Conservation (phyloP, 331 rosid genomes). For the Pyrus hybrid region DNA sequence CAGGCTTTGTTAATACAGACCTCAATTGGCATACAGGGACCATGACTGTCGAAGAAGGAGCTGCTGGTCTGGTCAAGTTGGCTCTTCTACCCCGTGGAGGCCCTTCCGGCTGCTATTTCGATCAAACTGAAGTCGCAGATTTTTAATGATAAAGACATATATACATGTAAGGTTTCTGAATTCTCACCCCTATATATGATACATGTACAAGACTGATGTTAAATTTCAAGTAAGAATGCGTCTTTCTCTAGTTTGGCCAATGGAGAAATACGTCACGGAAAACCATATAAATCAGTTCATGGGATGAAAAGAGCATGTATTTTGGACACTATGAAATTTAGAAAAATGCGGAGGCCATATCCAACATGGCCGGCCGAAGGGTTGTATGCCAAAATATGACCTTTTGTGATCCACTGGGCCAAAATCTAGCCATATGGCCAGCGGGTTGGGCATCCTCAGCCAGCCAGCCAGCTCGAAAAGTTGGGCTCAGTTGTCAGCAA, state of each 20-base stretch:
- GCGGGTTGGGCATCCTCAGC: too few relatives aligned
- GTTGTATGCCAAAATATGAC: too few relatives aligned
- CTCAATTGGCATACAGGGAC: conserved; percentile 47
- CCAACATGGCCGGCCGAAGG: accelerated
- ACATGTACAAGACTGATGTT: not conserved
- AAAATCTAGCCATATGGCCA: too few relatives aligned
- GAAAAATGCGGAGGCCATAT: too few relatives aligned
- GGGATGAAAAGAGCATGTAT: too few relatives aligned
- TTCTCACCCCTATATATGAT: not conserved
- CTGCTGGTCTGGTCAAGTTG: conserved; percentile 40
- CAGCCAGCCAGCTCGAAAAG: too few relatives aligned
- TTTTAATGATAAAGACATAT: conserved; percentile 15
- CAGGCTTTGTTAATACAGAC: conserved; percentile 52
- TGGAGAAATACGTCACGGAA: too few relatives aligned
- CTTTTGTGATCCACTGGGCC: accelerated
- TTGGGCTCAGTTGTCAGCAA: too few relatives aligned
- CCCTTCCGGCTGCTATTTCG: conserved; percentile 47
- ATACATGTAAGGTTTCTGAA: not conserved
- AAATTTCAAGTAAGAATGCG: not conserved
- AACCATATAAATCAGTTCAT: too few relatives aligned
- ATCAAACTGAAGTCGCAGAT: conserved; percentile 36
- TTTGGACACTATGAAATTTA: too few relatives aligned
- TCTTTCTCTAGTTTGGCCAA: not conserved
- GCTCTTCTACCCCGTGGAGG: conserved; percentile 44
- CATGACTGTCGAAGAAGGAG: conserved; percentile 40